Base-by-base conservation (phyloP, 129 eudicot genomes). In the Pulicaria dysenterica region DNA sequence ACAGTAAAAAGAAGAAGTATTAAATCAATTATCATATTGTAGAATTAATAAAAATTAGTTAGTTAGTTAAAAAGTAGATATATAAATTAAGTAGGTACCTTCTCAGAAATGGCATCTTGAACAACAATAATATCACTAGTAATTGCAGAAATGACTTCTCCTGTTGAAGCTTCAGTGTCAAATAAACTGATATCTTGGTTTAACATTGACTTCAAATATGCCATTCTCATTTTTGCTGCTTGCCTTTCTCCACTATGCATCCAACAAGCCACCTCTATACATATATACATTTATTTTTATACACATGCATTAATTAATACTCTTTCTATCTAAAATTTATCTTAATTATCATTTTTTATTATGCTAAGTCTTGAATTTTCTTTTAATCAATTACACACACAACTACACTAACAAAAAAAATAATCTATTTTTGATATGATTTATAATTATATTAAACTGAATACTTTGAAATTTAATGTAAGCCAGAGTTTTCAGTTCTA, bases 31-130 rank as follows among this genome's bases (percentile, higher is more conserved):
- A 34, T 58, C 42, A 12, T n/a, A 59, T 40, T 40, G 13, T 38
- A 39, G 13, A 61, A 2, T 38, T 14, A 61, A 40, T 24, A 0
- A 40, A 4, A 7, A 40, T 2, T 37, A 37, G 2, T 38, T 37
- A 7, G 39, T n/a, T 24, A 3, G 48, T 3, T n/a, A 61, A n/a
- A 7, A 39, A 61, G 1, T 39, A 61, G 1, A 31, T 11, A 49
- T 12, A 49, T 10, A 67, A 24, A 45, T 39, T 67, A 46, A 31
- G 50, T 46, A 31, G 40, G 46, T 73, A 95, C 99, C 99, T 95
- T 95, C 58, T 95, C 99, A 66, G 99, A 95, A 83, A 95, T 91
- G n/a, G 97, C 99, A 79, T 95, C 99, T 78, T 95, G 99, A 55
- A 95, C 99, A 39, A 95, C 80, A 63, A 95, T 84, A 55, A 95